Percentiles rank a stretch among this genome's conserved stretches.
These are phyloP conservation scores for Claviceps spartinae DNA, from an alignment of 2,329 filamentous ascomycete species.

Conservation along the genomic window DNA sequence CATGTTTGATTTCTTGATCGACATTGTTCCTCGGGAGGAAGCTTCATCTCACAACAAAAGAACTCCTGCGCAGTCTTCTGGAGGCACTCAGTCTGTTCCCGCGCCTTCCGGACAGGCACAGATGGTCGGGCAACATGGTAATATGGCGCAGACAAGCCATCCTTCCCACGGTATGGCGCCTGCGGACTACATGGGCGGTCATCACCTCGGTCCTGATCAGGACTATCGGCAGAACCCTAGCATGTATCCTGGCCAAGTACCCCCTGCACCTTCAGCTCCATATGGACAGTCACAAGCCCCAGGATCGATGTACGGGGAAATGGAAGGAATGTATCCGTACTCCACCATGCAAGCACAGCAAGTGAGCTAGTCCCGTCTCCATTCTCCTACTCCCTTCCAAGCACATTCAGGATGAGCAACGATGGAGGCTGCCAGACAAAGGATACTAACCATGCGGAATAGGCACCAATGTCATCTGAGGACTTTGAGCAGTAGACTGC, in stretches of 20 bases:
- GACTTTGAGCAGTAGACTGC: slow-evolving; percentile 27
- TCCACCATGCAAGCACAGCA: slow-evolving; percentile 70
- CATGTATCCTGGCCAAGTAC: slow-evolving; percentile 74
- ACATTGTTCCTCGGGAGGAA: slow-evolving; percentile 94
- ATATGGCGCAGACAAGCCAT: slow-evolving; percentile 41
- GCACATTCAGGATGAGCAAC: neutral
- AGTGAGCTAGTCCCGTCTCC: slow-evolving; percentile 34
- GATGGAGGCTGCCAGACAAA: neutral
- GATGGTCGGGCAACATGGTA: slow-evolving; percentile 38
- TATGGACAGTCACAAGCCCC: slow-evolving; percentile 67
- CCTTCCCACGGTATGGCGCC: slow-evolving; percentile 43
- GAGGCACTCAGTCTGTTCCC: slow-evolving; percentile 29
- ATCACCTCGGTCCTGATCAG: slow-evolving; percentile 52
- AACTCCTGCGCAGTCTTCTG: slow-evolving; percentile 37
- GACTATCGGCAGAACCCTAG: slow-evolving; percentile 68
- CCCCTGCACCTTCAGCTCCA: slow-evolving; percentile 53
- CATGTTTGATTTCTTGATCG: slow-evolving; percentile 99
- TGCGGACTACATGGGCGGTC: slow-evolving; percentile 49
- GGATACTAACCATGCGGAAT: neutral
- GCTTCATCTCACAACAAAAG: slow-evolving; percentile 76
- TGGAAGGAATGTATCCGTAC: slow-evolving; percentile 78
- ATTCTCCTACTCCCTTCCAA: neutral
- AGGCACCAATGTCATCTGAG: slow-evolving; percentile 32
- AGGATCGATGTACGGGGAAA: slow-evolving; percentile 58
- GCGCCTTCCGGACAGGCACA: slow-evolving; percentile 35